A percentile compares a stretch with the other conserved stretches of the same genome.
These are phyloP conservation scores for Phytophthora quininea DNA, from an alignment of 352 stramenopile species.

Conservation along the genomic window DNA sequence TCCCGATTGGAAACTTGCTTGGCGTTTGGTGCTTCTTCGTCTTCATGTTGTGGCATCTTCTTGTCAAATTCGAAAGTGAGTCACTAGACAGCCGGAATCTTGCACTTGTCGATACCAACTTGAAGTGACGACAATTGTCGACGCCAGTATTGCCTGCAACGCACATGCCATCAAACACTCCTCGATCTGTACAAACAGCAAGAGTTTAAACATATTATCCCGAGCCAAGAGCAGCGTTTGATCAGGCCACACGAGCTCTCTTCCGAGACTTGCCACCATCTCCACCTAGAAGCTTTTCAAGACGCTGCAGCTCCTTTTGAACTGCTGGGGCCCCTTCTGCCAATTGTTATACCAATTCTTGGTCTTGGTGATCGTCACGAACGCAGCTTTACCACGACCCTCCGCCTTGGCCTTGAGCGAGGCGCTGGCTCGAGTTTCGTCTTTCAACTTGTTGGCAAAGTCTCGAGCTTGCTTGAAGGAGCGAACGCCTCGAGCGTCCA, in stretches of 20 bases:
- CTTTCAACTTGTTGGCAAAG: not conserved
- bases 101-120: no score
- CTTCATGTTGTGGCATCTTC: no score
- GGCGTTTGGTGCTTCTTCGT: not conserved
- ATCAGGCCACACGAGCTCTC: not conserved
- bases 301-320: slow-evolving; percentile 10
- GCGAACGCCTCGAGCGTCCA: not conserved
- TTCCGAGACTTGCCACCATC: not conserved
- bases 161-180: no score
- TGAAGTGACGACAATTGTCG: no score
- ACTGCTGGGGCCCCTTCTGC: slow-evolving; percentile 1
- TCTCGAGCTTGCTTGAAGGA: not conserved
- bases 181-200: no score
- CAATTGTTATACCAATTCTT: not conserved
- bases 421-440: slow-evolving; percentile 2
- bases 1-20: not conserved
- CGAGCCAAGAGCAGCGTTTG: no score
- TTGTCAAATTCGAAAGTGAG: no score
- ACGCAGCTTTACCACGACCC: not conserved
- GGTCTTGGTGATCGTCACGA: slow-evolving; percentile 21
- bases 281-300: not conserved
- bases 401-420: slow-evolving; percentile 12
- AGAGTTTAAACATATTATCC: no score
- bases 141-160: no score
- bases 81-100: no score